Evolutionary conservation across 2,329 filamentous ascomycete species (phyloP), one percentile per base, ranked within the genome.

Genomic region (Alternaria solani): DNA sequence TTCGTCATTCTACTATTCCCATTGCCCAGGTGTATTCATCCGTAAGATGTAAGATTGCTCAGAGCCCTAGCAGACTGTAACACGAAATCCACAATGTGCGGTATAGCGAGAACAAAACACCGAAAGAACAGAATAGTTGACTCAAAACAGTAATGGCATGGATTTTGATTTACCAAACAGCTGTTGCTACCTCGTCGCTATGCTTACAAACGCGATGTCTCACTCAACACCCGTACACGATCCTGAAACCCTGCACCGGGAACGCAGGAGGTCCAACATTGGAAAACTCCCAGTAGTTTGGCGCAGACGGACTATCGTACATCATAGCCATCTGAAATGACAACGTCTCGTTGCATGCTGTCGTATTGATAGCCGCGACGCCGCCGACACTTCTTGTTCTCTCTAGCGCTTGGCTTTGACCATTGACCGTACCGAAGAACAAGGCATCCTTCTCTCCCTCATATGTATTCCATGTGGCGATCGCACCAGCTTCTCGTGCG

Each of bases 271-370:
- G 68, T 14, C 28, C 55, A 7, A 73, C 63, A 41, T 74, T 64
- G 14, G 60, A 42, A 39, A 73, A 77, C 23, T 68, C 63, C 74
- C 67, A 75, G 38, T 72, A 75, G 32, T 77, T 75, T 3, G 70
- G 69, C 41, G 47, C 16, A 14, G 52, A 57, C 8, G 25, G 46
- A 8, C 67, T 64, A n/a, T 72, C 52, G 25, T 62, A 71, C 34
- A 61, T 59, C 68, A 75, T 69, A 7, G 67, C 66, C 68, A 75
- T 73, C 55, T 72, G 67, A 46, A 74, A 75, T 12, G 71, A 73
- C 52, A 75, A 43, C 20, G 69, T 73, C 46, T 71, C 65, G 49
- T 69, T 73, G 39, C 73, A 76, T 14, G 42, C 43, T 36, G 59
- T 64, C 36, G 61, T 36, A 12, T 65, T 66, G 8, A 75, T 55